These are phyloP conservation scores for Pseudoneurospora amorphoporcata DNA, from an alignment of 495 filamentous ascomycete species.

Conservation along the genomic window DNA sequence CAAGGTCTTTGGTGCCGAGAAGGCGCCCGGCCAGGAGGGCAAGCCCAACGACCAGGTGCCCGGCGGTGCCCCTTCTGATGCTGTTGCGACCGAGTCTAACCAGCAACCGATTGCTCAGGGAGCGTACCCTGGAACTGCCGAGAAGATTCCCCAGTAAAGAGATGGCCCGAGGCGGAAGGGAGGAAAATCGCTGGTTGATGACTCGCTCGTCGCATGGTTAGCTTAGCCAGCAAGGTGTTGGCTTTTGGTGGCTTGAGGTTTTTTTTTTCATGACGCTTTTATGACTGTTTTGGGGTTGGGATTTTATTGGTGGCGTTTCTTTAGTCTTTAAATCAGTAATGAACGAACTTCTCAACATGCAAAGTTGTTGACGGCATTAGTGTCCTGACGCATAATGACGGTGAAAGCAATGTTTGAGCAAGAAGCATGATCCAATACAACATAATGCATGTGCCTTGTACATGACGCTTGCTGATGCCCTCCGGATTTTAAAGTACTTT, in stretches of 20 bases:
- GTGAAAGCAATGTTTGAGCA: background rate
- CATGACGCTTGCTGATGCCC: background rate
- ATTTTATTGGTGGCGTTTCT: background rate
- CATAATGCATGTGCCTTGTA: background rate
- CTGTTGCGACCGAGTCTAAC: slow-evolving; percentile 4
- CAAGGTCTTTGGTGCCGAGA: slow-evolving; percentile 35
- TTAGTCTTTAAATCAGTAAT: background rate
- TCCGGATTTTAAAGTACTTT: background rate
- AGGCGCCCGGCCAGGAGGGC: slow-evolving; percentile 6
- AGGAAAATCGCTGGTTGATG: background rate
- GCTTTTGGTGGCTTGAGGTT: background rate
- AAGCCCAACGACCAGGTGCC: slow-evolving; percentile 8
- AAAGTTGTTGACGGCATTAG: background rate
- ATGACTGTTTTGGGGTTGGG: background rate
- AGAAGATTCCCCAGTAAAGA: background rate
- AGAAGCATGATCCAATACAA: background rate
- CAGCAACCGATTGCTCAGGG: background rate
- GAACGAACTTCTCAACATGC: background rate
- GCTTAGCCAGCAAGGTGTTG: background rate
- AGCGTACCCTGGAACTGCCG: background rate
- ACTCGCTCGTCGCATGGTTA: background rate
- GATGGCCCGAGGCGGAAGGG: background rate
- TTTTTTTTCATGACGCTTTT: background rate
- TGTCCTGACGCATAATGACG: background rate
- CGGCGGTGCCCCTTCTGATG: slow-evolving; percentile 3